phyloP scores from a whole-genome alignment of 73 alveolate species.

The Effrenium voratum region DNA sequence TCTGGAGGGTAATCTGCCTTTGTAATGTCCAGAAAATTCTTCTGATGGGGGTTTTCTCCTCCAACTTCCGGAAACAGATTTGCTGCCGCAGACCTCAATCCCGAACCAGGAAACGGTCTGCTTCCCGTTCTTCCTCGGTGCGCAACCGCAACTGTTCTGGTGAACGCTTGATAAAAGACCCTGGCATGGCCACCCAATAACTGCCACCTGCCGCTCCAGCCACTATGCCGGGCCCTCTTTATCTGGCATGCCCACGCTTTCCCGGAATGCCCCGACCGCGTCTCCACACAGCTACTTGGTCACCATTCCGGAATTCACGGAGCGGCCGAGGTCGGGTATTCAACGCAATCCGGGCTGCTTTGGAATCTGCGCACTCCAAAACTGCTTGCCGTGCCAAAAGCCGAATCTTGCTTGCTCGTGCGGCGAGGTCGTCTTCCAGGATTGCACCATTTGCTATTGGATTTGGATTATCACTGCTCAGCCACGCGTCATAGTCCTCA shows the following conservation, averaged over 20 bases:
- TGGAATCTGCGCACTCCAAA: neutral
- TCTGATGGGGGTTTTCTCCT: neutral
- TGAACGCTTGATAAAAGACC: neutral
- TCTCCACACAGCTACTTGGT: neutral
- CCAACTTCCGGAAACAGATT: neutral
- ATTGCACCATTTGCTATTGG: constrained; percentile 2
- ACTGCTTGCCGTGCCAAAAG: neutral
- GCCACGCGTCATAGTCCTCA: neutral
- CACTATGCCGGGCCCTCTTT: neutral
- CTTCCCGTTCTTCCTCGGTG: neutral
- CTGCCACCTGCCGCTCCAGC: neutral
- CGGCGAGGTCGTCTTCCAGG: constrained; percentile 1
- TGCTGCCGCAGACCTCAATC: neutral
- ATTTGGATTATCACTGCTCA: neutral
- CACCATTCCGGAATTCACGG: neutral
- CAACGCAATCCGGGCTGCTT: neutral
- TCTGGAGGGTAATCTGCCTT: neutral
- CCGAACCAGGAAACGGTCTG: neutral
- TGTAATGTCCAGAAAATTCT: neutral
- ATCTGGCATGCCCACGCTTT: neutral
- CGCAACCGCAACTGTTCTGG: neutral
- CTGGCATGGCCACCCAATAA: neutral
- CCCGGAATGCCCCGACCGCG: neutral
- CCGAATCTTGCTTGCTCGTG: neutral
- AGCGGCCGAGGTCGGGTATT: neutral